phyloP scores from a whole-genome alignment of 768 basidiomycete species.

The Termitomyces sp. region DNA sequence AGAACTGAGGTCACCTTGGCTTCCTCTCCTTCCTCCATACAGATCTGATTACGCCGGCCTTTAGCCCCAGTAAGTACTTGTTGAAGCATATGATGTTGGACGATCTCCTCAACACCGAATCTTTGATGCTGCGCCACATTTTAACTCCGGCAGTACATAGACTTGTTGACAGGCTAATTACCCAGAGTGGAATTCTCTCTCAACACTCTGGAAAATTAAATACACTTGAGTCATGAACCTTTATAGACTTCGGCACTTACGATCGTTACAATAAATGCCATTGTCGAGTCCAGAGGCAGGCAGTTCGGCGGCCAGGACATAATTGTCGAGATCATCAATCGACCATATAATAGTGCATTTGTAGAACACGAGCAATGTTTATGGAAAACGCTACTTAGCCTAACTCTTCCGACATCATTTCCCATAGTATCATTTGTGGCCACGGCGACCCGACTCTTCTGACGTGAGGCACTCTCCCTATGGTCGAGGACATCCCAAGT shows the following conservation, averaged over 20 bases:
- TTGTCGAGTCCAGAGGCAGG: background rate
- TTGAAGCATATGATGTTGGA: background rate
- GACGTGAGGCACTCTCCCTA: background rate
- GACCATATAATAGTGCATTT: background rate
- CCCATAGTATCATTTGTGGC: background rate
- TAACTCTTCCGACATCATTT: no score
- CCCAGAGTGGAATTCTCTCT: background rate
- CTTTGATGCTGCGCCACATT: constrained; percentile 3
- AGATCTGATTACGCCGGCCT: background rate
- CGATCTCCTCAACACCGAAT: background rate
- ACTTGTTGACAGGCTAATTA: background rate
- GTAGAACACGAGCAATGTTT: background rate
- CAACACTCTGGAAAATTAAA: background rate
- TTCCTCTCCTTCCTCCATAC: no score
- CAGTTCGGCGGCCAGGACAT: background rate
- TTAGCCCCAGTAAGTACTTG: no score
- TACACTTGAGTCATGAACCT: background rate
- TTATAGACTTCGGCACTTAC: background rate
- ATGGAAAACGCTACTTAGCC: no score
- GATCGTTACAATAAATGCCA: background rate
- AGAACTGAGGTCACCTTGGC: background rate
- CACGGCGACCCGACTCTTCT: background rate
- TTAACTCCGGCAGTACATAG: background rate
- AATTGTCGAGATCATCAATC: background rate
- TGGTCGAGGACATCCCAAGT: background rate